Conservation (phyloP, 176 grass and related monocot species). For the Miscanthus lutarioriparius region DNA sequence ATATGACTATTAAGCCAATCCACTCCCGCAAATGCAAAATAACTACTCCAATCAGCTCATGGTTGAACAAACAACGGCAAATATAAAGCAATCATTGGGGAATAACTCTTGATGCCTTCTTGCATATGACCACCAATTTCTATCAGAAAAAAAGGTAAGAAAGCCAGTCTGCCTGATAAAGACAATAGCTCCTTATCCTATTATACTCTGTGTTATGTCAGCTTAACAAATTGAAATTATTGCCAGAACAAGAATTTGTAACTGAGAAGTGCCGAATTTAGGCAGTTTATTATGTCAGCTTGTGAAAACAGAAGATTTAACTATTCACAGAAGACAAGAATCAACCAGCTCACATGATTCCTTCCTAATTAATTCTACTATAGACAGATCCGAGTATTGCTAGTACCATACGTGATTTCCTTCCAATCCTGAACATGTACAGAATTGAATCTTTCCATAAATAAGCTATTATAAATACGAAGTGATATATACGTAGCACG, state of each 20-base stretch:
- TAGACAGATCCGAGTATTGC: not conserved
- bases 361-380: conserved; percentile 7
- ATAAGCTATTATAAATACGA: conserved; percentile 3
- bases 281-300: not conserved
- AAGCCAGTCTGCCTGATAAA: not conserved
- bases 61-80: not conserved
- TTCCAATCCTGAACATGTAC: conserved; percentile 1
- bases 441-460: conserved; percentile 8
- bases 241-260: conserved; percentile 3
- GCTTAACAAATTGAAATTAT: conserved; percentile 23
- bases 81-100: conserved; percentile 3
- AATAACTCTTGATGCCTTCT: not conserved
- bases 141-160: not conserved
- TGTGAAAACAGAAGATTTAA: conserved; percentile 22
- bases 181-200: conserved; percentile 20
- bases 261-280: not conserved
- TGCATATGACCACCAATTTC: not conserved
- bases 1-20: conserved; percentile 12
- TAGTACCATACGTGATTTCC: not conserved
- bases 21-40: not conserved
- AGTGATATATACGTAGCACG: not conserved
- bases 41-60: conserved; percentile 3
- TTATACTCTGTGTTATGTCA: conserved; percentile 3
- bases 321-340: conserved; percentile 2
- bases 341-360: not conserved